Conservation (phyloP, 2,329 filamentous ascomycete species). For the Xylariaceae sp. region DNA sequence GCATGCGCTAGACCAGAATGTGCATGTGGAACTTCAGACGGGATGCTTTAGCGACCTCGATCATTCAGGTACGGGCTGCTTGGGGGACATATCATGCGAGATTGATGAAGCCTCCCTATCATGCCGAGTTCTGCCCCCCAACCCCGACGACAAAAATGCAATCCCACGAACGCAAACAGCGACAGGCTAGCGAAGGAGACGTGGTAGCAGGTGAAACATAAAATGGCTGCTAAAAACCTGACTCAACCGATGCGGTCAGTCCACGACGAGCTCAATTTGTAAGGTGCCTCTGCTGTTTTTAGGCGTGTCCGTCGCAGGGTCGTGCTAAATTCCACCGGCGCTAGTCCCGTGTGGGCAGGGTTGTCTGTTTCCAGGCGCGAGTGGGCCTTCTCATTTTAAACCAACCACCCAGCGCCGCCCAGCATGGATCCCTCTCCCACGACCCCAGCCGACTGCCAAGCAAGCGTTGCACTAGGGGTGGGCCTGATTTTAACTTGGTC, state of each 20-base stretch:
- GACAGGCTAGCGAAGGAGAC: not conserved
- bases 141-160: too few species aligned
- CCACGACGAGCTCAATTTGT: not conserved
- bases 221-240: not conserved
- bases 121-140: too few species aligned
- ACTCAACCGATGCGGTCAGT: not conserved
- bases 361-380: not conserved
- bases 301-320: not conserved
- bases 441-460: slow-evolving; percentile 15
- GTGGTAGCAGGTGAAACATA: not conserved
- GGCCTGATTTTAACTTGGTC: slow-evolving; percentile 15
- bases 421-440: not conserved
- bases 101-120: too few species aligned
- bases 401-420: slow-evolving; percentile 9
- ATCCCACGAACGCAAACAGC: not conserved
- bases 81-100: not conserved
- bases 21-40: not conserved
- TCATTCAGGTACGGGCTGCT: too few species aligned
- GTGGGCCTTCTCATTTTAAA: slow-evolving; percentile 18
- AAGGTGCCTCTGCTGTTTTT: slow-evolving; percentile 12
- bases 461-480: slow-evolving; percentile 12
- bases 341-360: not conserved
- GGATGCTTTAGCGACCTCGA: too few species aligned
- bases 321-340: too few species aligned
- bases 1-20: not conserved